These are phyloP conservation scores for Fusarium fracticaudum DNA, from an alignment of 2,329 filamentous ascomycete genomes.

Conservation along the genomic window DNA sequence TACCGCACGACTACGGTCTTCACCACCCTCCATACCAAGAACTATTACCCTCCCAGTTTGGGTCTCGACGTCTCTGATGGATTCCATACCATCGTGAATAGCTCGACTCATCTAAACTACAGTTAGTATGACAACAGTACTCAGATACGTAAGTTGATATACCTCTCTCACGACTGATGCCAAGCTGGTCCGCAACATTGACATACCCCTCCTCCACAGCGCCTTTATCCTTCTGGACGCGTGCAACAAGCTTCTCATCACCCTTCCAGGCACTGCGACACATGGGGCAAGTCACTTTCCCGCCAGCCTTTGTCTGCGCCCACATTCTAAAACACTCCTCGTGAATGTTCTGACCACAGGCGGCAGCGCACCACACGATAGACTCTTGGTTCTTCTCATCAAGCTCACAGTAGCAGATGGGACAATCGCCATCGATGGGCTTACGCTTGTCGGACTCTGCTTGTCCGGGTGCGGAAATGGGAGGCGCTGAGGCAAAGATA, in stretches of 20 bases:
- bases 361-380: constrained; percentile 61
- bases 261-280: constrained; percentile 67
- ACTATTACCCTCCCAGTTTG: not conserved
- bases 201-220: constrained; percentile 66
- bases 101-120: constrained; percentile 7
- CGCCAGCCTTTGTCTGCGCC: constrained; percentile 55
- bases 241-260: constrained; percentile 53
- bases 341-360: constrained; percentile 66
- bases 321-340: constrained; percentile 64
- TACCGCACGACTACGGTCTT: not conserved
- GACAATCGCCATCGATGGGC: constrained; percentile 62
- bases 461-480: constrained; percentile 52
- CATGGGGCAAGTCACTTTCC: constrained; percentile 65
- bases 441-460: constrained; percentile 54
- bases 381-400: constrained; percentile 48
- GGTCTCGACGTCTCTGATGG: constrained; percentile 5
- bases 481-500: constrained; percentile 65
- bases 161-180: constrained; percentile 64
- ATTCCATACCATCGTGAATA: constrained; percentile 19
- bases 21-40: not conserved
- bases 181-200: constrained; percentile 69
- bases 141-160: constrained; percentile 14
- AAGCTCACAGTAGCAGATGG: constrained; percentile 65
- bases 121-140: constrained; percentile 8
- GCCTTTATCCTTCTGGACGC: constrained; percentile 54